Evolutionary conservation across 208 protist genomes (phyloP), one percentile per base, ranked within the genome.

Genomic region (Trypanosoma lewisi): DNA sequence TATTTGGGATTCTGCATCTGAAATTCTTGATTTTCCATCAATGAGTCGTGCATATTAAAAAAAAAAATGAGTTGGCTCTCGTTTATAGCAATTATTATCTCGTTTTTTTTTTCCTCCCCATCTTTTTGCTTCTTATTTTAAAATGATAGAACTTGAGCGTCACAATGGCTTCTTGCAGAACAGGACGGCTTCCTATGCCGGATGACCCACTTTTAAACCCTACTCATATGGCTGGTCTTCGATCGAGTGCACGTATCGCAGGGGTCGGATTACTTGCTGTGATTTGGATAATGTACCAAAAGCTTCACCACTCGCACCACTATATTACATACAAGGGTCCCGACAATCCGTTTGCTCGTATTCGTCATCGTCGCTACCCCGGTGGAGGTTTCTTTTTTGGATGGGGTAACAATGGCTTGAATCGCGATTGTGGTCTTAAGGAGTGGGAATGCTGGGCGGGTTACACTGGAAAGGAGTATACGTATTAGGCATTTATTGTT

Each of bases 341-440:
- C 27, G 83, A 93, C 33, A 88, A 93, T 64, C 87, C 83, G 14
- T 88, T 87, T 63, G 81, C 81, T 11, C 87, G 83, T 63, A 87
- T 89, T 73, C 83, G 86, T 49, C 82, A 88, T 56, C 83, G 82
- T 61, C 75, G 81, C 21, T 93, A 82, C 63, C 85, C 85, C 63
- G 80, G 81, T 75, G 88, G 88, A 66, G 74, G 64, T 51, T 83
- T 90, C 52, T 66, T 82, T 34, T 95, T 91, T 69, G 85, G 85
- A 17, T 95, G 88, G 88, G 85, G 88, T 88, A 93, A 91, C 70
- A 95, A 95, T 61, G 88, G 85, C 28, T 73, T 95, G 67, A 95
- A 95, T 72, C 80, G 88, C 65, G 89, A 93, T 68, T 95, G 89
- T 62, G 83, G 80, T 77, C 42, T 91, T 50, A 85, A 87, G 59